Conservation (phyloP, 768 basidiomycete genomes). For the Phylloporus sp. region DNA sequence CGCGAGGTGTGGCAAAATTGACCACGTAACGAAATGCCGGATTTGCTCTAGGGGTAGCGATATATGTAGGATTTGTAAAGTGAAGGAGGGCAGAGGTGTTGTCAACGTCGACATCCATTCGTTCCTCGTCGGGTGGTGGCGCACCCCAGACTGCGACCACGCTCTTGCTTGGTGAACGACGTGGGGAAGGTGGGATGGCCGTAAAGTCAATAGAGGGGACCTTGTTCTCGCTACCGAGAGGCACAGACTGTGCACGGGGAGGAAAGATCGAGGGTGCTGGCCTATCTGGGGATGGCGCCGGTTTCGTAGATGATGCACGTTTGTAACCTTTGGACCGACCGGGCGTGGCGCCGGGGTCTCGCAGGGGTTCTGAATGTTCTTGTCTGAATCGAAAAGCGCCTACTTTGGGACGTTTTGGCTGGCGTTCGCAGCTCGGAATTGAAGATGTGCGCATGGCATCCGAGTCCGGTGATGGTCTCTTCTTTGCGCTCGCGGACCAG, state of each 20-base stretch:
- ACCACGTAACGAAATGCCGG: conserved; percentile 19
- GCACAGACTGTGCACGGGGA: conserved; percentile 28
- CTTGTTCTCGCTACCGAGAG: conserved; percentile 13
- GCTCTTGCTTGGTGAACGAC: conserved; percentile 21
- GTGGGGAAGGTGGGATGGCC: conserved; percentile 23
- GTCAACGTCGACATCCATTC: conserved; percentile 23
- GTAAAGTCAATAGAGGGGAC: conserved; percentile 20
- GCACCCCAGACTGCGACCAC: conserved; percentile 24
- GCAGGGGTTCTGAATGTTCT: conserved; percentile 19
- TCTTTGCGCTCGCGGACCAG: conserved; percentile 19
- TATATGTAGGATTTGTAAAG: conserved; percentile 18
- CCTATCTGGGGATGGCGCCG: conserved; percentile 15
- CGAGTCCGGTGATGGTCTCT: conserved; percentile 28
- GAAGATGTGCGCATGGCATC: conserved; percentile 8
- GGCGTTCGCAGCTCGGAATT: conserved; percentile 13
- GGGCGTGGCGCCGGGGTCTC: conserved; percentile 12
- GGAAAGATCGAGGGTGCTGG: conserved; percentile 8
- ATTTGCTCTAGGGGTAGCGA: conserved; percentile 5
- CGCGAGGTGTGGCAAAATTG: conserved; percentile 28
- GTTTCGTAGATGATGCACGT: conserved; percentile 24
- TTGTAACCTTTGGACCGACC: background rate
- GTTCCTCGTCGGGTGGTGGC: conserved; percentile 15
- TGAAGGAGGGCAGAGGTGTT: conserved; percentile 16
- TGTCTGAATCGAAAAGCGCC: conserved; percentile 13
- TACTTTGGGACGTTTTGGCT: conserved; percentile 26